These are phyloP conservation scores for Kazachstania bromeliacearum DNA, from an alignment of 805 yeast genomes.

Conservation along the genomic window DNA sequence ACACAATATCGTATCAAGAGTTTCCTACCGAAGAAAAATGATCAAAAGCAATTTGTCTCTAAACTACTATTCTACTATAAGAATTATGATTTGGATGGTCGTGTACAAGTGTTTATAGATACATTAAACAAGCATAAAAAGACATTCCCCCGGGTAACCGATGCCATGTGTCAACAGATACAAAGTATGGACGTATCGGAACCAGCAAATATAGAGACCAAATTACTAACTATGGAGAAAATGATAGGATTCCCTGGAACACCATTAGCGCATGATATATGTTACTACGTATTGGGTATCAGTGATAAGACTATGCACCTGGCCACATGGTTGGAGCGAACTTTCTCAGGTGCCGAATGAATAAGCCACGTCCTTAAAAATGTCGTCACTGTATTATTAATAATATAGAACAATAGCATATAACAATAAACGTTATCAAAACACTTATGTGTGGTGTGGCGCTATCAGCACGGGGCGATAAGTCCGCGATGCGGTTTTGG, in stretches of 20 bases:
- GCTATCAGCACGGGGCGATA: neutral
- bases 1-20: slow-evolving; percentile 18
- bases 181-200: neutral
- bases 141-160: neutral
- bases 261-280: neutral
- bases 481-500: too few species aligned
- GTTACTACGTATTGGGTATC: slow-evolving; percentile 1
- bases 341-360: neutral
- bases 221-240: neutral
- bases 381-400: too few species aligned
- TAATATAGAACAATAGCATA: too few species aligned
- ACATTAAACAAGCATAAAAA: slow-evolving; percentile 6
- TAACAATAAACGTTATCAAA: too few species aligned
- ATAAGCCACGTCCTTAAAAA: too few species aligned
- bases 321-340: neutral
- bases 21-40: slow-evolving; percentile 13
- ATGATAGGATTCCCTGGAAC: neutral
- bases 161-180: neutral
- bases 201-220: neutral
- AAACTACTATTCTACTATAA: slow-evolving; percentile 24
- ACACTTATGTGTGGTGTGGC: too few species aligned
- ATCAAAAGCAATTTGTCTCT: slow-evolving; percentile 19
- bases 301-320: neutral
- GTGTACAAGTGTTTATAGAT: slow-evolving; percentile 12
- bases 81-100: slow-evolving; percentile 10